These are phyloP conservation scores for Polychaeton citri DNA, from an alignment of 2,329 filamentous ascomycete genomes.

Conservation along the genomic window DNA sequence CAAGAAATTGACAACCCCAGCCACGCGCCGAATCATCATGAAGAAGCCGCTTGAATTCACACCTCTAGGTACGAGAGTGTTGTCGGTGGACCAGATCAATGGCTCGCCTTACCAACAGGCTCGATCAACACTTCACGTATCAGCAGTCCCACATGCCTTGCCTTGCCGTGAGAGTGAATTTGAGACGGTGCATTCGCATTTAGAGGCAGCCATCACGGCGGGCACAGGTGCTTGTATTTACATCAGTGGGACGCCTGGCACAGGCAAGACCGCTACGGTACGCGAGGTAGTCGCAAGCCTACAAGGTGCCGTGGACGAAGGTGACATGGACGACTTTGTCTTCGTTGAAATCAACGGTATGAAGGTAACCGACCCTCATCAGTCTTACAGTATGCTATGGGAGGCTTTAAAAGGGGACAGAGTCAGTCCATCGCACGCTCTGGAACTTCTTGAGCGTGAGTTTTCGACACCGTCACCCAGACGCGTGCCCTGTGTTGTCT, in stretches of 20 bases:
- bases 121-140: conserved; percentile 78
- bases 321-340: conserved; percentile 95
- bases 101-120: conserved; percentile 87
- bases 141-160: conserved; percentile 75
- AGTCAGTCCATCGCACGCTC: conserved; percentile 78
- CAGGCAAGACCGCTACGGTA: conserved; percentile 93
- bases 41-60: conserved; percentile 93
- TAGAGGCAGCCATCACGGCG: conserved; percentile 87
- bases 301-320: conserved; percentile 72
- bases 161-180: conserved; percentile 92
- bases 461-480: conserved; percentile 85
- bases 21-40: conserved; percentile 55
- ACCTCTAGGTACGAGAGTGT: conserved; percentile 73
- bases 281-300: conserved; percentile 84
- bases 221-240: conserved; percentile 95
- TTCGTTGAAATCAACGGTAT: conserved; percentile 99
- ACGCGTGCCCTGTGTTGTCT: conserved; percentile 83
- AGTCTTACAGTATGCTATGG: conserved; percentile 91
- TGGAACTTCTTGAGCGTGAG: conserved; percentile 82
- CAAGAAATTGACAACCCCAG: conserved; percentile 47
- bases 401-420: conserved; percentile 88
- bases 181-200: conserved; percentile 77
- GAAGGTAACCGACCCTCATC: conserved; percentile 97
- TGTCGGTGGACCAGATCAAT: conserved; percentile 62
- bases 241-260: conserved; percentile 96